Evolutionary conservation across 148 eudicot genomes (phyloP), one percentile per base, ranked within the genome.

Genomic region (Polygonum aviculare): DNA sequence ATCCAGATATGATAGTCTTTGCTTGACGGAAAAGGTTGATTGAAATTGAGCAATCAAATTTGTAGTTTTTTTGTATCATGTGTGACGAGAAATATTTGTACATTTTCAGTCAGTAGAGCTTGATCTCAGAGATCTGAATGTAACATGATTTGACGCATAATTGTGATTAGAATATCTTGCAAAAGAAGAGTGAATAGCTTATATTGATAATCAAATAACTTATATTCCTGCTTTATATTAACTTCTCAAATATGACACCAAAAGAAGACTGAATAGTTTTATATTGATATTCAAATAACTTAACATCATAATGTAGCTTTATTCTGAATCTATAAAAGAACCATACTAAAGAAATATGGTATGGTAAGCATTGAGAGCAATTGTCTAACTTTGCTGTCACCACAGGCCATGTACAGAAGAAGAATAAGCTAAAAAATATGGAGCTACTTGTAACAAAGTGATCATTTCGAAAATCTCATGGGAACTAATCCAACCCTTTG

Each of bases 401-500:
- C 72, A 36, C 7, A 38, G 40, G 44, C 15, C 72, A 67, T 67
- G 72, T 67, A 67, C 72, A 67, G 7, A 67, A 63, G 38, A 67
- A 67, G 44, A 67, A 44, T 7, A 44, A 36, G 72, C 72, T 67
- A 67, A 38, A 35, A 16, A 35, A 38, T 6, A 44, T 7, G 38
- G 38, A 67, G 44, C 72, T 67, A 67, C 44, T 35, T 67, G 72
- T 67, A 67, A 67, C 22, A 60, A 60, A 31, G 36, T 31, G 15
- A 31, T 36, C 69, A 60, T 60, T 60, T 22, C 65, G 26, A 44
- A 44, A 44, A 38, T 67, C 21, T 67, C n/a, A 7, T 38, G 7
- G 19, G 11, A 77, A 81, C 87, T 80, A 94, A 75, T 94, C 98
- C 44, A 94, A 77, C 4, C 81, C 88, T 87, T 91, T 95, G 60